Percentiles rank a stretch among this genome's conserved stretches.
Evolutionary conservation across 306 rosid genomes (phyloP).

Genomic region (Lagenaria siceraria): DNA sequence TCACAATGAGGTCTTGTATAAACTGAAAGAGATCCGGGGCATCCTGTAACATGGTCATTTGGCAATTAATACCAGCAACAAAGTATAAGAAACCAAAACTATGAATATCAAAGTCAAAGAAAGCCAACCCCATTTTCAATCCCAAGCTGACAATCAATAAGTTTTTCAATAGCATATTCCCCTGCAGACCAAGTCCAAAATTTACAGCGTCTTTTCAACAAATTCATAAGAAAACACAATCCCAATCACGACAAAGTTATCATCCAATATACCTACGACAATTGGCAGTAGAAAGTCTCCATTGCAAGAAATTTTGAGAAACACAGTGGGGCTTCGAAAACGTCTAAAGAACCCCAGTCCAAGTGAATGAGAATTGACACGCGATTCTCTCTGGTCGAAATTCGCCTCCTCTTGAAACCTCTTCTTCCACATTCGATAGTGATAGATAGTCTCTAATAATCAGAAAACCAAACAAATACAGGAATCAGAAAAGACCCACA

Average conservation of each 20-base stretch:
- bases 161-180: conserved; percentile 65
- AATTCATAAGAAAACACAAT: neutral
- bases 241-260: neutral
- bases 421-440: conserved; percentile 54
- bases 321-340: conserved; percentile 78
- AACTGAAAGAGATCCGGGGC: conserved; percentile 61
- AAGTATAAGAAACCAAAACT: neutral
- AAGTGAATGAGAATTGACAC: conserved; percentile 20
- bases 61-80: neutral
- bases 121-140: conserved; percentile 45
- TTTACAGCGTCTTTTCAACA: neutral
- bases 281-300: conserved; percentile 86
- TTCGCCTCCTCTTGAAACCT: conserved; percentile 41
- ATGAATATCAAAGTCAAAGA: neutral
- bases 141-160: conserved; percentile 40
- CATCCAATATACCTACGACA: conserved; percentile 68
- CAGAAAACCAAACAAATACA: neutral
- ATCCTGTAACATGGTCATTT: conserved; percentile 41
- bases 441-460: conserved; percentile 70
- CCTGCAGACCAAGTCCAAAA: conserved; percentile 37
- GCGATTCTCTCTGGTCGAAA: conserved; percentile 10
- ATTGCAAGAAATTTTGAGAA: conserved; percentile 85
- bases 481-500: neutral
- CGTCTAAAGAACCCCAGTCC: conserved; percentile 48
- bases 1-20: conserved; percentile 47